Base-by-base conservation (phyloP, 2,329 filamentous ascomycete genomes). In the Metarhizium humberi region DNA sequence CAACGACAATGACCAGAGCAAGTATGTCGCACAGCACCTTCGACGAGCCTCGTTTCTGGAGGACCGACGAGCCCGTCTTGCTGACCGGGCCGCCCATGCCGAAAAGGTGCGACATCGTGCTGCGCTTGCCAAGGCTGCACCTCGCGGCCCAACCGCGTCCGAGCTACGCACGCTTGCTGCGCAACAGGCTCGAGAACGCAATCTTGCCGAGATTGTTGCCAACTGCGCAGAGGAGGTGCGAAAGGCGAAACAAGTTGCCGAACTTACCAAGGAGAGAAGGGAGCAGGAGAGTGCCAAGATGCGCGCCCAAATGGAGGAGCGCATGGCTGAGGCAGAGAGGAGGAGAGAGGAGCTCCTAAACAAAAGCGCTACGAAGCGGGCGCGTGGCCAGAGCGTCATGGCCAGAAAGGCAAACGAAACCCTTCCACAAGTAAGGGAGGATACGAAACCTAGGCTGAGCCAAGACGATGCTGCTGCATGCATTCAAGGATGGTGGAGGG, bases 201-300 rank as follows among this genome's bases (percentile, higher is more conserved):
- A 92, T 62, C 72, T 94, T 18, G 88, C 87, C 8, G 88, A 92
- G 67, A 91, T 92, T 47, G 87, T 89, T 4, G 87, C 88, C 51
- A 80, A 83, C 57, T 92, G 89, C 66, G 89, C 89, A 20, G 88
- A 91, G 69, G 89, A 94, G 67, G 89, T 94, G 16, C 85, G 87
- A 66, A 80, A 88, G 60, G 88, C 88, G 53, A 92, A 92, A 75
- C 86, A 87, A 52, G 79, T 92, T n/a, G 88, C 88, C 14, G 88
- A 90, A 68, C 85, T 81, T 56, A 90, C 88, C 75, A 91, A 90
- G 70, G 86, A 89, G 72, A 86, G 87, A 68, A 84, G 89, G 59
- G 86, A 90, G 65, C 84, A 85, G 55, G 87, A 92, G 60, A 80
- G 88, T 55, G 78, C 78, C 61, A 84, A 84, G 64, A 78, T 88